phyloP scores from a whole-genome alignment of 108 stramenopile species.

The Cyclotella sp. region DNA sequence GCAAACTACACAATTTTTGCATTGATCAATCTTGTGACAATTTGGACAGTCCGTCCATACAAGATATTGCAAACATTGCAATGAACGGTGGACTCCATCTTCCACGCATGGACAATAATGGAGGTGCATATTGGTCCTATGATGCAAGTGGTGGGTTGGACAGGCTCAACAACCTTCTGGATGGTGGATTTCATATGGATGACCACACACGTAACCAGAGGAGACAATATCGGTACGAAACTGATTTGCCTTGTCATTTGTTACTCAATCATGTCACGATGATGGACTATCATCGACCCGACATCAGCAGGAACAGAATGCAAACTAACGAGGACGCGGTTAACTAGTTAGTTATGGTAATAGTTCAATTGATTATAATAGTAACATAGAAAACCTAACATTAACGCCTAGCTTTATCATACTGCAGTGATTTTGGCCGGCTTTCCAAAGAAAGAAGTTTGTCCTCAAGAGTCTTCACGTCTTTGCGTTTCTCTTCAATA shows the following conservation, averaged over 20 bases:
- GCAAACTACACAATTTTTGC: no score
- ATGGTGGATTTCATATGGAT: conserved; percentile 7
- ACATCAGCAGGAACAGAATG: neutral
- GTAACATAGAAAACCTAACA: no score
- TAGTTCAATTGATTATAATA: no score
- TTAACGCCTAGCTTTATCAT: no score
- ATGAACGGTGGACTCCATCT: neutral
- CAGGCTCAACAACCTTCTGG: neutral
- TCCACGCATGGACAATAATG: neutral
- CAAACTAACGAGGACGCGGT: no score
- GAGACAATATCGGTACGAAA: neutral
- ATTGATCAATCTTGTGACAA: neutral
- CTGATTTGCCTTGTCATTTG: neutral
- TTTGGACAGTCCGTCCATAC: neutral
- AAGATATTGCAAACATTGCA: neutral
- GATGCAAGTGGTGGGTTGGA: neutral
- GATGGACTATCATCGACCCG: neutral
- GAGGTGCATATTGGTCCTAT: neutral
- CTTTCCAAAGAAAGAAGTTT: no score
- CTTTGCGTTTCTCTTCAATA: no score
- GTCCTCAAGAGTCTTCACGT: no score
- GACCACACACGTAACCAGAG: neutral
- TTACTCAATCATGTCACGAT: neutral
- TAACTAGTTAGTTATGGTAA: no score
- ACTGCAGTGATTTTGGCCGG: no score